phyloP scores from a whole-genome alignment of 2,329 filamentous ascomycete genomes.

The Pezicula radicicola region DNA sequence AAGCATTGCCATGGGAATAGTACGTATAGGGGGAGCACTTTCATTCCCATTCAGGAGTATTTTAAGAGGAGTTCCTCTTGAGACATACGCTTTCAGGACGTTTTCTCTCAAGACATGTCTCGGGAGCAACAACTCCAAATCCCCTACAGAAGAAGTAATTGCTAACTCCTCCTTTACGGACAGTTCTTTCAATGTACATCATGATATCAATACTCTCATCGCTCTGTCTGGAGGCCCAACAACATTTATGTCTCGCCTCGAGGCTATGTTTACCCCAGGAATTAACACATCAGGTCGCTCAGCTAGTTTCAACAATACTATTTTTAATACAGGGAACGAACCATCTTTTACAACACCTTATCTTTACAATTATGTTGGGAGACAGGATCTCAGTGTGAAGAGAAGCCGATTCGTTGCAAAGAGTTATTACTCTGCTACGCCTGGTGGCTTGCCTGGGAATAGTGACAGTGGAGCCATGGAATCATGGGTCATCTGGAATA shows the following conservation, averaged over 20 bases:
- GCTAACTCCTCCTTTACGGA: too few relatives aligned
- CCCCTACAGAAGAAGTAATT: constrained; percentile 12
- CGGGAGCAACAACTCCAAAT: not conserved
- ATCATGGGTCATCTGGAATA: constrained; percentile 65
- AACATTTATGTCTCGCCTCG: constrained; percentile 45
- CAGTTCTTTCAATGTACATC: constrained; percentile 28
- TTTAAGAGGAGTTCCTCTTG: too few relatives aligned
- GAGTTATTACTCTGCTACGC: constrained; percentile 51
- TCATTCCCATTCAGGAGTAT: too few relatives aligned
- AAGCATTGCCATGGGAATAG: constrained; percentile 51
- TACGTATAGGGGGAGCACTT: not conserved
- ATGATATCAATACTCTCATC: constrained; percentile 49
- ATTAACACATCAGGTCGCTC: constrained; percentile 34
- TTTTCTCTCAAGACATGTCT: too few relatives aligned
- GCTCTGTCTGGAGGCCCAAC: constrained; percentile 42
- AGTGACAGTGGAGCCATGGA: constrained; percentile 73
- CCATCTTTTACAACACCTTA: constrained; percentile 60
- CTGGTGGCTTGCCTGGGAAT: constrained; percentile 63
- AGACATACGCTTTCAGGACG: too few relatives aligned
- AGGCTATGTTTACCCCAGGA: constrained; percentile 47
- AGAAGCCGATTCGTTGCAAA: constrained; percentile 57
- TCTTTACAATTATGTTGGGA: constrained; percentile 64
- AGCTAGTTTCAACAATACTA: constrained; percentile 45
- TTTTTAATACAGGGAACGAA: constrained; percentile 52
- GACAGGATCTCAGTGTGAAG: constrained; percentile 58